phyloP scores from a whole-genome alignment of 169 alveolate species.

The Cryptosporidium tyzzeri region DNA sequence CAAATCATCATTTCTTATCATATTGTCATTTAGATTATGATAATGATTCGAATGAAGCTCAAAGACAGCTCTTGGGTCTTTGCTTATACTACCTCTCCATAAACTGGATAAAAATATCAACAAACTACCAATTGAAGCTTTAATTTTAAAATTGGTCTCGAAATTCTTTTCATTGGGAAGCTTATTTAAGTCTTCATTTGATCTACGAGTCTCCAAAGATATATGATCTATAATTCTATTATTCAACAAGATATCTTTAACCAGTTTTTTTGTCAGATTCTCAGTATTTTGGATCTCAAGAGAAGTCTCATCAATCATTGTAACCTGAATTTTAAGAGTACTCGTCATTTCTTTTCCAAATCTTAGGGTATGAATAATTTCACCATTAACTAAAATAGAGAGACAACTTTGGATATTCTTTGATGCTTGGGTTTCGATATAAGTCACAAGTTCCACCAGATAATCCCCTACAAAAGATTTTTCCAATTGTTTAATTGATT shows the following conservation, averaged over 20 bases:
- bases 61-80: neutral
- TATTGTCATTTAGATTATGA: neutral
- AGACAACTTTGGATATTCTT: slow-evolving; percentile 29
- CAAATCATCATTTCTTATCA: neutral
- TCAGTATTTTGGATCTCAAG: slow-evolving; percentile 12
- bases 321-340: slow-evolving; percentile 15
- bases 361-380: slow-evolving; percentile 8
- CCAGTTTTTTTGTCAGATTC: slow-evolving; percentile 24
- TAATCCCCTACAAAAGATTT: slow-evolving; percentile 22
- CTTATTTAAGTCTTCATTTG: neutral
- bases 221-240: slow-evolving; percentile 30
- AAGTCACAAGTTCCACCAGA: slow-evolving; percentile 57
- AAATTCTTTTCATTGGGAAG: neutral
- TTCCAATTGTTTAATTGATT: neutral
- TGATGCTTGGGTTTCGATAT: neutral
- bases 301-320: slow-evolving; percentile 18
- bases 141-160: neutral
- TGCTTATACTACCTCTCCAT: slow-evolving; percentile 28
- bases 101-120: slow-evolving; percentile 45
- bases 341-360: neutral
- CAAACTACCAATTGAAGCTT: neutral
- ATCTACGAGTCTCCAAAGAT: neutral
- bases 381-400: slow-evolving; percentile 52
- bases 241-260: slow-evolving; percentile 16
- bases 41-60: neutral